phyloP scores from a whole-genome alignment of 768 basidiomycete species.

The Leccinum imitatum region DNA sequence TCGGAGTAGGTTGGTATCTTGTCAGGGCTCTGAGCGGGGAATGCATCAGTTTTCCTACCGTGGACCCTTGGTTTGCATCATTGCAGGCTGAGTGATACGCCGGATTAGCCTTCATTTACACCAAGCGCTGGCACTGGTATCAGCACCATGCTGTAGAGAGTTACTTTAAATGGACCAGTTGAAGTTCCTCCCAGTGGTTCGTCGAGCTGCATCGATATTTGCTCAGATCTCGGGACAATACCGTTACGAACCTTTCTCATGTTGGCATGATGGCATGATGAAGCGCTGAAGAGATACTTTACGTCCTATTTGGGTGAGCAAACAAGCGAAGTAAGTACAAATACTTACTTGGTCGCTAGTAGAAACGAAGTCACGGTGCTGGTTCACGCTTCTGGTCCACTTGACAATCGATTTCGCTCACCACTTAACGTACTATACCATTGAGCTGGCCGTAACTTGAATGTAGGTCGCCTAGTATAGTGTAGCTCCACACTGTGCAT shows the following conservation, averaged over 20 bases:
- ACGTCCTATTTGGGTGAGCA: constrained; percentile 2
- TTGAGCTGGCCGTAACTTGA: background rate
- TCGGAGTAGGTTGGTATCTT: constrained; percentile 6
- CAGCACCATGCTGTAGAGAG: constrained; percentile 24
- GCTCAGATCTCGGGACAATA: background rate
- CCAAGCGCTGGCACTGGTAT: constrained; percentile 14
- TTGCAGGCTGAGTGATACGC: background rate
- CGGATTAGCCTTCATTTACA: constrained; percentile 1
- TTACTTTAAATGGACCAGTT: background rate
- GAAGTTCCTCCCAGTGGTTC: background rate
- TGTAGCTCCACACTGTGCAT: background rate
- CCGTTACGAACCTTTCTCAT: background rate
- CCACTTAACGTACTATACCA: background rate
- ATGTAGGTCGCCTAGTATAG: background rate
- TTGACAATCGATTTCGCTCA: background rate
- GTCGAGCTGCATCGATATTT: background rate
- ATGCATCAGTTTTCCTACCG: background rate
- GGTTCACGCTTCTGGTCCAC: background rate
- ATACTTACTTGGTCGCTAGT: background rate
- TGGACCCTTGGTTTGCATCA: background rate
- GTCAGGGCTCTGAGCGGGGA: constrained; percentile 1
- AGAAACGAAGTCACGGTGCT: background rate
- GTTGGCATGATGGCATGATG: background rate
- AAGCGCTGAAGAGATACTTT: background rate
- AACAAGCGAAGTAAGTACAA: background rate